A percentile compares a stretch with the other conserved stretches of the same genome.
These are phyloP conservation scores for Grosmannia huntii DNA, from an alignment of 2,329 filamentous ascomycete genomes.

Conservation along the genomic window DNA sequence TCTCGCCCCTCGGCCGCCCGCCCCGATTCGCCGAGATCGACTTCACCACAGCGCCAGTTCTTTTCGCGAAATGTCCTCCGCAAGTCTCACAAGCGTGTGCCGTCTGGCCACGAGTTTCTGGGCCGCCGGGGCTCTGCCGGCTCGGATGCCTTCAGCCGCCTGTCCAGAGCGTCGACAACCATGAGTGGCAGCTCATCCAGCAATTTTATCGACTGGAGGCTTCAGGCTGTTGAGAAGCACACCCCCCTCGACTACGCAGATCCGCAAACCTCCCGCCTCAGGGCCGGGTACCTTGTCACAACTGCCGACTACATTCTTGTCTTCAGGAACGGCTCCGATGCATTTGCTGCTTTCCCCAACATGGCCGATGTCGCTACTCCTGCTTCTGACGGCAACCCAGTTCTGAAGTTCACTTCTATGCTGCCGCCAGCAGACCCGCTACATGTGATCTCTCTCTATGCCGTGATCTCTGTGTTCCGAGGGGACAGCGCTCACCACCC, in stretches of 20 bases:
- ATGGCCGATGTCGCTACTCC: constrained; percentile 18
- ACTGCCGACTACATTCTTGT: constrained; percentile 38
- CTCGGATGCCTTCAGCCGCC: constrained; percentile 17
- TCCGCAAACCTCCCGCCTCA: constrained; percentile 28
- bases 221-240: constrained; percentile 21
- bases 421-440: constrained; percentile 17
- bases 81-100: constrained; percentile 11
- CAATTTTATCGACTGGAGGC: constrained; percentile 20
- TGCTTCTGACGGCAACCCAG: constrained; percentile 10
- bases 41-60: constrained; percentile 5
- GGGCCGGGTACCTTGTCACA: constrained; percentile 38
- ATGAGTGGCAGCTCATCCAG: constrained; percentile 16
- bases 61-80: constrained; percentile 11
- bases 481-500: constrained; percentile 36
- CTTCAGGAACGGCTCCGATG: constrained; percentile 34
- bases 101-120: constrained; percentile 9
- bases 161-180: constrained; percentile 16
- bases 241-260: constrained; percentile 30
- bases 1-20: background rate
- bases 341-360: constrained; percentile 29
- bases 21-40: constrained; percentile 3
- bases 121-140: constrained; percentile 18
- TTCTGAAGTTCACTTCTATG: constrained; percentile 8
- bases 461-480: constrained; percentile 38
- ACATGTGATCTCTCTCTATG: constrained; percentile 34